Conservation (phyloP, 2,329 filamentous ascomycete species). For the Knoxdaviesia proteae region DNA sequence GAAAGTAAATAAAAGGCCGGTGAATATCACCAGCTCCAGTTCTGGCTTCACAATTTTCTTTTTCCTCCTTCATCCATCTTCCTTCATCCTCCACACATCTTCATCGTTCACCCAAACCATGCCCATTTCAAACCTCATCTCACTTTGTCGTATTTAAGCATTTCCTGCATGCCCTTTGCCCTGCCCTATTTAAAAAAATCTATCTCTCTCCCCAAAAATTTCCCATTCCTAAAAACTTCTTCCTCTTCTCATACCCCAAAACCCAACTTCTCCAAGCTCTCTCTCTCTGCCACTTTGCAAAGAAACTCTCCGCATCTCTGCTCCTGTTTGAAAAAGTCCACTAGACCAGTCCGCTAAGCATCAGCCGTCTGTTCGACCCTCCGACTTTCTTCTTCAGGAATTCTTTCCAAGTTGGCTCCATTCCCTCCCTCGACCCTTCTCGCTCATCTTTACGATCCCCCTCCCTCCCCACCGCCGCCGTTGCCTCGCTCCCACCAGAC, state of each 20-base stretch:
- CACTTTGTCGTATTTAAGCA: constrained; percentile 8
- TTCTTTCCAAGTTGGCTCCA: too few relatives aligned
- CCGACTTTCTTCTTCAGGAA: constrained; percentile 15
- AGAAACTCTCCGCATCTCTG: too few relatives aligned
- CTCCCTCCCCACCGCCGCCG: too few relatives aligned
- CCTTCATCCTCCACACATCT: background rate
- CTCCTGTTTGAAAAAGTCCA: constrained; percentile 9
- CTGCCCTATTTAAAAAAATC: constrained; percentile 6
- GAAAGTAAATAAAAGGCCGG: constrained; percentile 24
- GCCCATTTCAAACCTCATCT: constrained; percentile 6
- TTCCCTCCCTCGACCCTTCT: too few relatives aligned
- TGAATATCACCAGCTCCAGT: background rate
- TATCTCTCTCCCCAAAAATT: background rate
- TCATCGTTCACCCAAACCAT: background rate
- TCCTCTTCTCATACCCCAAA: too few relatives aligned
- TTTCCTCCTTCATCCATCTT: too few relatives aligned
- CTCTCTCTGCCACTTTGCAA: too few relatives aligned
- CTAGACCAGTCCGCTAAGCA: constrained; percentile 25
- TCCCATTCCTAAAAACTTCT: too few relatives aligned
- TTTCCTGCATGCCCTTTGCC: constrained; percentile 8
- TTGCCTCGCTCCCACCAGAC: too few relatives aligned
- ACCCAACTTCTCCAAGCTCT: too few relatives aligned
- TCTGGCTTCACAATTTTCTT: background rate
- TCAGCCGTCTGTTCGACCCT: constrained; percentile 24
- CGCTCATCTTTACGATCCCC: too few relatives aligned